phyloP scores from a whole-genome alignment of 2,329 filamentous ascomycete species.

The Ploettnerulaceae sp. region DNA sequence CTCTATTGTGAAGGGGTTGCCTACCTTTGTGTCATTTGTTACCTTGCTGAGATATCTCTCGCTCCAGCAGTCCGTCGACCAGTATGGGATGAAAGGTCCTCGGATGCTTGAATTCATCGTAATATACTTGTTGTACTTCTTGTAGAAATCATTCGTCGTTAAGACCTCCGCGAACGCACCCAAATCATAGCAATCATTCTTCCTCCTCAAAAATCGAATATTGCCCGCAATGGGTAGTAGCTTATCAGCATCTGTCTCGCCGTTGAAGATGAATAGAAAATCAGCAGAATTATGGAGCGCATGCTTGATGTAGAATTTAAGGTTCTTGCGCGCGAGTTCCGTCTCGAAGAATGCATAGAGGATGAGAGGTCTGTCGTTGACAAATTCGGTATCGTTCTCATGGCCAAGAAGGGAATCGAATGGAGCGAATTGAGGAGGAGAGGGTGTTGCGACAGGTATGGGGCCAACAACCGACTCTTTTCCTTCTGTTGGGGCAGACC shows the following conservation, averaged over 20 bases:
- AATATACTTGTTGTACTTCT: constrained; percentile 28
- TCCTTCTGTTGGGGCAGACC: not conserved
- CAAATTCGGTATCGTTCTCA: not conserved
- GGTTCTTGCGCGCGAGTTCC: constrained; percentile 22
- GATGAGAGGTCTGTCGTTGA: constrained; percentile 23
- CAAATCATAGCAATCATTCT: constrained; percentile 30
- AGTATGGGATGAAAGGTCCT: constrained; percentile 30
- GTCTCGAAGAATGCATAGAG: constrained; percentile 30
- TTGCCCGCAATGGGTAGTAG: constrained; percentile 22
- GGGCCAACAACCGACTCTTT: not conserved
- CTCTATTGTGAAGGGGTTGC: not conserved
- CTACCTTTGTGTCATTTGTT: constrained; percentile 26
- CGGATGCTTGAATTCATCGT: constrained; percentile 31
- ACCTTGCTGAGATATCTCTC: constrained; percentile 26
- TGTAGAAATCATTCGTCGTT: constrained; percentile 24
- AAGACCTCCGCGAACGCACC: constrained; percentile 29
- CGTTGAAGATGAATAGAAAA: constrained; percentile 31
- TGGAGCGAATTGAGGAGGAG: not conserved
- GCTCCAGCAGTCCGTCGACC: constrained; percentile 28
- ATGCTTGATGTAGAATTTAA: constrained; percentile 29
- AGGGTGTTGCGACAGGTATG: not conserved
- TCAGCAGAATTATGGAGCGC: constrained; percentile 28
- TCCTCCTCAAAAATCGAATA: constrained; percentile 22
- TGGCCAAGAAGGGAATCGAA: not conserved
- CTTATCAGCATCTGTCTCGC: constrained; percentile 20